Conservation (phyloP, 495 filamentous ascomycete species). For the Xylaria intraflava region DNA sequence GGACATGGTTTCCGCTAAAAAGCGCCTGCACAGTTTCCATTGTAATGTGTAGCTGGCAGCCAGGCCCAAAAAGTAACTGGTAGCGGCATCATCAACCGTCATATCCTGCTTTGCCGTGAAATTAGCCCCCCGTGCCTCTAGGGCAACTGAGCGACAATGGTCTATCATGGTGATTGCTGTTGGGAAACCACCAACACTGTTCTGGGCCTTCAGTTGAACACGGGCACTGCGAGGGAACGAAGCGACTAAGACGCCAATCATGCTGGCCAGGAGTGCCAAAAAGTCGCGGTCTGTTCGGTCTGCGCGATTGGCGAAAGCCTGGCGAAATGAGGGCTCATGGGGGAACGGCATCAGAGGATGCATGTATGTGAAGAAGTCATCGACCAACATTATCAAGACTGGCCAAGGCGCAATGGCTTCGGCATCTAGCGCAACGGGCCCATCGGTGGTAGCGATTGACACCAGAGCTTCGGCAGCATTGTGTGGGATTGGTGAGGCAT, state of each 20-base stretch:
- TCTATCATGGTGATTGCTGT: conserved; percentile 67
- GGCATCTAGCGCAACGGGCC: conserved; percentile 41
- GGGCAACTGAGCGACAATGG: conserved; percentile 63
- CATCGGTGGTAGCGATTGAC: conserved; percentile 28
- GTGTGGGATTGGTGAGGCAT: conserved; percentile 40
- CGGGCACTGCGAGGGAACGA: conserved; percentile 76
- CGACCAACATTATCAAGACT: conserved; percentile 61
- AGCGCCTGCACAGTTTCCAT: conserved; percentile 58
- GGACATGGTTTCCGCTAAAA: conserved; percentile 65
- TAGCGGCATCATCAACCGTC: conserved; percentile 72
- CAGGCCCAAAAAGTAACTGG: conserved; percentile 75
- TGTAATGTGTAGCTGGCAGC: conserved; percentile 64
- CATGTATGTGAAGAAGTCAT: conserved; percentile 88
- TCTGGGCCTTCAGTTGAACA: conserved; percentile 59
- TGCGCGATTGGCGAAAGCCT: conserved; percentile 60
- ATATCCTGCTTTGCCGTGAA: conserved; percentile 60
- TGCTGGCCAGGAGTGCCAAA: conserved; percentile 70
- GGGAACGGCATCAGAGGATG: conserved; percentile 82
- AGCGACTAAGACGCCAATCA: conserved; percentile 69
- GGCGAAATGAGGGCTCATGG: conserved; percentile 77
- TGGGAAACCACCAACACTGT: conserved; percentile 51
- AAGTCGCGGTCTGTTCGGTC: conserved; percentile 64
- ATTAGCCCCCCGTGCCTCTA: conserved; percentile 60
- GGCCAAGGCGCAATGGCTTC: conserved; percentile 70
- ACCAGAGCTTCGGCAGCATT: conserved; percentile 45